phyloP scores from a whole-genome alignment of 2,329 filamentous ascomycete genomes.

The Bipolaris sorokiniana region DNA sequence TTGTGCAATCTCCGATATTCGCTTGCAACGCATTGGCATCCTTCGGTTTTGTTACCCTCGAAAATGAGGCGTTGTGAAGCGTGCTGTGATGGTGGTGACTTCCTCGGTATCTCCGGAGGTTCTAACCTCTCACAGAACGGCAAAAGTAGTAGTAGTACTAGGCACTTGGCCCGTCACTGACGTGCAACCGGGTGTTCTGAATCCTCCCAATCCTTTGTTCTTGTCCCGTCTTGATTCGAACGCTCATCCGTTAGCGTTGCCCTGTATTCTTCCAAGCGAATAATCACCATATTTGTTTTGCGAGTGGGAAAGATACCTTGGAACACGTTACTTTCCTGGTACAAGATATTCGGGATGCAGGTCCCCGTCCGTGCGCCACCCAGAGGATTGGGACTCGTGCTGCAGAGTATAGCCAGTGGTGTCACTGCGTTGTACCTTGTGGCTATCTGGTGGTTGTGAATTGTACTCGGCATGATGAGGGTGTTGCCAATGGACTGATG shows the following conservation, averaged over 20 bases:
- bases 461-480: slow-evolving; percentile 17
- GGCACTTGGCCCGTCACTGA: slow-evolving; percentile 10
- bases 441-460: slow-evolving; percentile 26
- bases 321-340: slow-evolving; percentile 6
- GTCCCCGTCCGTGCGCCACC: slow-evolving; percentile 24
- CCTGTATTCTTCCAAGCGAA: slow-evolving; percentile 14
- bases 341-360: slow-evolving; percentile 25
- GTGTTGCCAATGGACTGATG: slow-evolving; percentile 16
- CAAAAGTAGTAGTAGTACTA: slow-evolving; percentile 7
- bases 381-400: slow-evolving; percentile 12
- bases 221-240: slow-evolving; percentile 4
- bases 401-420: slow-evolving; percentile 17
- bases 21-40: slow-evolving; percentile 4
- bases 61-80: slow-evolving; percentile 6
- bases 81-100: slow-evolving; percentile 7
- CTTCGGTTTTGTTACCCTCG: not conserved
- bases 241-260: not conserved
- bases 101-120: slow-evolving; percentile 18
- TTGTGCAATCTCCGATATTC: not conserved
- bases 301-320: not conserved
- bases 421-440: slow-evolving; percentile 15
- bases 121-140: slow-evolving; percentile 16
- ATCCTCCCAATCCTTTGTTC: not conserved
- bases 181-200: slow-evolving; percentile 6
- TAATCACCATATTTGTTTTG: not conserved